Base-by-base conservation (phyloP, 192 early-diverging fungal species). In the Geranomyces michiganensis region DNA sequence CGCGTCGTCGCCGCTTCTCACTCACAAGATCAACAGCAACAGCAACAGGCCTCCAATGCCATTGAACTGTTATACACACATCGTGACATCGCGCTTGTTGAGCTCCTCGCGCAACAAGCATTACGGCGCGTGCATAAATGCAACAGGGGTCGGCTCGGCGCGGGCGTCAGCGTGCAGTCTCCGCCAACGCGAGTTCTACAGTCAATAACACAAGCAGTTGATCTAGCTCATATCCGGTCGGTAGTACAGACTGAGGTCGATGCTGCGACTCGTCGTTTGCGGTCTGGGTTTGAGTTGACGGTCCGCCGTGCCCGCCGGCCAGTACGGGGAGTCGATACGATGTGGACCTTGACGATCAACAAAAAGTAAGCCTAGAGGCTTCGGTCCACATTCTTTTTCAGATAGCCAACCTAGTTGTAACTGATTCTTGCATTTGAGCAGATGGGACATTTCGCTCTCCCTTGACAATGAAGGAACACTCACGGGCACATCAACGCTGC, bases 21-120 rank as follows among this genome's bases (percentile, higher is more conserved):
- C 12, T 14, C 56, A 17, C 6, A 19, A 17, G 17, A 1, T 29
- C 12, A 60, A 29, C 5, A 5, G 21, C 21, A 55, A n/a, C 51
- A 3, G 51, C 19, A 15, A 7, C 51, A 8, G 51, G 4, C 51
- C 51, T 4, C 4, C 51, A 32, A 32, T 29, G 29, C 26, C 26
- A 53, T 6, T 17, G 58, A 60, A 17, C 22, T 32, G 26, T 29
- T 32, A 29, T 6, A 26, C 21, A 36, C 32, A 41, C 41, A 45
- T 64, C n/a, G 41, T 14, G 62, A 64, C 17, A 64, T 4, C 22
- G 33, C 62, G 33, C 29, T 64, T 31, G 21, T 64, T 31, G 62
- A 41, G 62, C 43, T 41, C 7, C 21, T 64, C 32, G 62, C 62
- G 33, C 62, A 45, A 22, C 62, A 64, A 45, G 62, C 41, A 12